Conservation (phyloP, 139 green algal genomes). For the Volvox reticuliferus region DNA sequence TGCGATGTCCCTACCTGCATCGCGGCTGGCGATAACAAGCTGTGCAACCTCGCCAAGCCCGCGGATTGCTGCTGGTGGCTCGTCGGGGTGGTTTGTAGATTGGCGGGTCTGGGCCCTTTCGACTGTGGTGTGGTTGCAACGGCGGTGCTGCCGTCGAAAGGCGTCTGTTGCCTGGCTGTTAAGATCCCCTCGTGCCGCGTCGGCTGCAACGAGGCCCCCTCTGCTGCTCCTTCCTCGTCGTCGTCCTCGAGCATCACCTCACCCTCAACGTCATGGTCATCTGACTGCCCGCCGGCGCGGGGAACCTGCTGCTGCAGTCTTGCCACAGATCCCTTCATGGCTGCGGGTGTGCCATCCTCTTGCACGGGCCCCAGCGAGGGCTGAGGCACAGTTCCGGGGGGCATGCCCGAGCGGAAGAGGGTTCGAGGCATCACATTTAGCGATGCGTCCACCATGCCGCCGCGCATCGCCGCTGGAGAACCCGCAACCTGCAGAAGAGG, state of each 20-base stretch:
- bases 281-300: background rate
- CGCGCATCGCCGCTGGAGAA: no score
- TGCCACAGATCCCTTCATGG: background rate
- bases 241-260: constrained; percentile 3
- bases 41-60: constrained; percentile 27
- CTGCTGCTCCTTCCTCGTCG: background rate
- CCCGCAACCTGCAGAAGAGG: no score
- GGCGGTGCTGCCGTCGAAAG: background rate
- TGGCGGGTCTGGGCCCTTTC: background rate
- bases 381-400: background rate
- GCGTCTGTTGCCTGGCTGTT: background rate
- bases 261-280: background rate
- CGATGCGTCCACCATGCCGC: background rate
- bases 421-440: background rate
- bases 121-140: constrained; percentile 17
- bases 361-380: constrained; percentile 6
- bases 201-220: background rate
- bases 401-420: background rate
- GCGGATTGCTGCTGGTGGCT: constrained; percentile 14
- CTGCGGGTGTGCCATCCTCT: constrained; percentile 1
- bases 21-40: constrained; percentile 32
- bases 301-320: background rate
- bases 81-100: background rate
- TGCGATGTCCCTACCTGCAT: constrained; percentile 16
- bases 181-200: background rate